Percentiles rank a stretch among this genome's conserved stretches.
Conservation (phyloP, 495 filamentous ascomycete species). For the Ramalina intermedia region DNA sequence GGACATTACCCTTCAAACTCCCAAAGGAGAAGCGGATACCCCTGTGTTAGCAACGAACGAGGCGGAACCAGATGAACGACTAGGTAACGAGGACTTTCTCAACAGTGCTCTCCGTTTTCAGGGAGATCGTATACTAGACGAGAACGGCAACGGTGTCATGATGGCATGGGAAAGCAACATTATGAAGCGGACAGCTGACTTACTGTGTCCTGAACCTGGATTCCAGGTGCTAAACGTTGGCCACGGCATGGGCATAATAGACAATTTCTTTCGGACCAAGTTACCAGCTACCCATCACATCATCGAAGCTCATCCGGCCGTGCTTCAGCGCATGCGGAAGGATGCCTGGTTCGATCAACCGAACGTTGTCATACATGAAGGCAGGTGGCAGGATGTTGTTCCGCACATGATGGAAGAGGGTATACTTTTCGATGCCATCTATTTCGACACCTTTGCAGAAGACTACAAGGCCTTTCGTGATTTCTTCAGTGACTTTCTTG, state of each 20-base stretch:
- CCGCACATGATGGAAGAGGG: constrained; percentile 54
- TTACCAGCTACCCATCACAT: constrained; percentile 60
- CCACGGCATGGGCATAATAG: constrained; percentile 93
- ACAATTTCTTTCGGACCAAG: constrained; percentile 63
- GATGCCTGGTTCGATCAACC: constrained; percentile 50
- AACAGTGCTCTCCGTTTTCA: constrained; percentile 61
- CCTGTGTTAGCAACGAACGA: constrained; percentile 17
- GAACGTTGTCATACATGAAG: constrained; percentile 51
- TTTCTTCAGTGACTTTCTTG: constrained; percentile 81
- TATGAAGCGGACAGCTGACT: constrained; percentile 63
- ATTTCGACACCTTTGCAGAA: constrained; percentile 97
- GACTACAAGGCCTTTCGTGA: constrained; percentile 68
- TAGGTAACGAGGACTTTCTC: constrained; percentile 60
- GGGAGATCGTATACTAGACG: constrained; percentile 62
- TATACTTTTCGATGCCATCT: constrained; percentile 75
- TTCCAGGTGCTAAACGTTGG: constrained; percentile 79
- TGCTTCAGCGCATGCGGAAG: constrained; percentile 52
- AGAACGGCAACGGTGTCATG: constrained; percentile 81
- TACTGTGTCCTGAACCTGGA: constrained; percentile 42
- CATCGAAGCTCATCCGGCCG: constrained; percentile 79
- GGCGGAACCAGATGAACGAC: constrained; percentile 22
- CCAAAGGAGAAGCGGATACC: not conserved
- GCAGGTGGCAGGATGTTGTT: constrained; percentile 75
- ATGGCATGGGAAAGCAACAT: constrained; percentile 91
- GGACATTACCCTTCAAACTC: no score